Conservation (phyloP, 371 early-diverging fungal species). For the Actinomortierella wolfii region DNA sequence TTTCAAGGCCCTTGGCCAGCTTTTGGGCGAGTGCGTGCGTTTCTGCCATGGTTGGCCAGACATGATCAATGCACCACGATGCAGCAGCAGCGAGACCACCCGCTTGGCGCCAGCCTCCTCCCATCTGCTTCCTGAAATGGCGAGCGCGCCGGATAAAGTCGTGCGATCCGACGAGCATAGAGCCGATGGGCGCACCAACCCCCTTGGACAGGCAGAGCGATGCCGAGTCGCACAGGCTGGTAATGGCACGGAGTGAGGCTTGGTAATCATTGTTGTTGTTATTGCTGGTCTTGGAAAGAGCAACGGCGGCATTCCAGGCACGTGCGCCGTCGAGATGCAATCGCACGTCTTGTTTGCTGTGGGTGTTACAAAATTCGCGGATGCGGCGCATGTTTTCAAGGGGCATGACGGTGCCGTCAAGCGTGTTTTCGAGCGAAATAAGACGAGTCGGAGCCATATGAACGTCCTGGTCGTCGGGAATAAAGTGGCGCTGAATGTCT, state of each 20-base stretch:
- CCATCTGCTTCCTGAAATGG: constrained; percentile 88
- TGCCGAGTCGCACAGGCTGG: constrained; percentile 47
- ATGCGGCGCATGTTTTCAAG: constrained; percentile 73
- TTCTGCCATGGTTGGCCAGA: constrained; percentile 64
- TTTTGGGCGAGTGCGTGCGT: constrained; percentile 71
- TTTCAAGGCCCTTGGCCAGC: constrained; percentile 64
- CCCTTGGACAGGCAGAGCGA: constrained; percentile 93
- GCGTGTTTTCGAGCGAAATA: constrained; percentile 88
- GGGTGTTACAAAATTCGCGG: constrained; percentile 52
- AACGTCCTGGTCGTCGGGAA: constrained; percentile 49
- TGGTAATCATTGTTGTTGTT: constrained; percentile 64
- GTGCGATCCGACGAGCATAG: constrained; percentile 74
- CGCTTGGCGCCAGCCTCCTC: constrained; percentile 92
- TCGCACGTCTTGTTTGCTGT: constrained; percentile 52
- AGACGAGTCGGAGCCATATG: constrained; percentile 78
- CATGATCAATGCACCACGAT: constrained; percentile 66
- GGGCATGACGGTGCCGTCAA: constrained; percentile 82
- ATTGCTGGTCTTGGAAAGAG: constrained; percentile 64
- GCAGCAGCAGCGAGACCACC: constrained; percentile 81
- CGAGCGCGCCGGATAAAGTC: constrained; percentile 78
- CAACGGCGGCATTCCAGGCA: constrained; percentile 88
- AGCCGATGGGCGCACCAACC: constrained; percentile 91
- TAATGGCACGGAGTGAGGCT: neutral
- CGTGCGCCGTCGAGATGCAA: constrained; percentile 93
- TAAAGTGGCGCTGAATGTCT: constrained; percentile 62